phyloP scores from a whole-genome alignment of 805 yeast genomes.

The Isabelozyma gotoi region DNA sequence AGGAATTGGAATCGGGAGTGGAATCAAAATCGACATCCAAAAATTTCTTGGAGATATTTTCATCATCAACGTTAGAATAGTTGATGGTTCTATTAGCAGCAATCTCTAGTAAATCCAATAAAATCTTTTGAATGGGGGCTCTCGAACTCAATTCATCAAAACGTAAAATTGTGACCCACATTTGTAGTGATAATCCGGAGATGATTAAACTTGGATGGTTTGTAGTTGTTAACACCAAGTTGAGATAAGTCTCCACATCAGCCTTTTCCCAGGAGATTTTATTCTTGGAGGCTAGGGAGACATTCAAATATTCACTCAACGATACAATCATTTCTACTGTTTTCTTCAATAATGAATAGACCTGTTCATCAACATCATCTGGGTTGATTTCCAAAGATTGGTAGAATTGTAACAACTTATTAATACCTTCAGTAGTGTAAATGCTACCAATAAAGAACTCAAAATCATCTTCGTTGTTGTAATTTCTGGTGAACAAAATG shows the following conservation, averaged over 20 bases:
- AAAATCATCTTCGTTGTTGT: slow-evolving; percentile 65
- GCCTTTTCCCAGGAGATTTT: slow-evolving; percentile 51
- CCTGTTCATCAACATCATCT: slow-evolving; percentile 73
- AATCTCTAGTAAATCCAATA: slow-evolving; percentile 70
- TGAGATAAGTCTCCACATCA: slow-evolving; percentile 67
- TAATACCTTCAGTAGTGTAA: slow-evolving; percentile 72
- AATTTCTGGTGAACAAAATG: slow-evolving; percentile 78
- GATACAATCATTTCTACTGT: slow-evolving; percentile 92
- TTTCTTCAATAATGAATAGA: slow-evolving; percentile 81
- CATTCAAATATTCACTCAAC: slow-evolving; percentile 72
- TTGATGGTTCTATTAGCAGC: slow-evolving; percentile 78
- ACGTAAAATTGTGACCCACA: slow-evolving; percentile 91
- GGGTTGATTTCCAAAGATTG: slow-evolving; percentile 58
- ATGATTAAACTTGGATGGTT: slow-evolving; percentile 84
- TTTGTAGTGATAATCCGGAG: slow-evolving; percentile 84
- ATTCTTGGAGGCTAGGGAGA: slow-evolving; percentile 35
- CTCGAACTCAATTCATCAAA: slow-evolving; percentile 69
- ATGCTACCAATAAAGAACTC: slow-evolving; percentile 76
- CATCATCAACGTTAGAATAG: slow-evolving; percentile 67
- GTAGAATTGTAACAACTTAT: slow-evolving; percentile 65
- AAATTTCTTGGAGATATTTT: slow-evolving; percentile 60
- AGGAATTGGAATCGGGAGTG: slow-evolving; percentile 72
- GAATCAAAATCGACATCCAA: slow-evolving; percentile 89
- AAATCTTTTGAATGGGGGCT: slow-evolving; percentile 51
- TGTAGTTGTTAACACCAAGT: slow-evolving; percentile 76